Base-by-base conservation (phyloP, 805 yeast genomes). In the Spathaspora arborariae region DNA sequence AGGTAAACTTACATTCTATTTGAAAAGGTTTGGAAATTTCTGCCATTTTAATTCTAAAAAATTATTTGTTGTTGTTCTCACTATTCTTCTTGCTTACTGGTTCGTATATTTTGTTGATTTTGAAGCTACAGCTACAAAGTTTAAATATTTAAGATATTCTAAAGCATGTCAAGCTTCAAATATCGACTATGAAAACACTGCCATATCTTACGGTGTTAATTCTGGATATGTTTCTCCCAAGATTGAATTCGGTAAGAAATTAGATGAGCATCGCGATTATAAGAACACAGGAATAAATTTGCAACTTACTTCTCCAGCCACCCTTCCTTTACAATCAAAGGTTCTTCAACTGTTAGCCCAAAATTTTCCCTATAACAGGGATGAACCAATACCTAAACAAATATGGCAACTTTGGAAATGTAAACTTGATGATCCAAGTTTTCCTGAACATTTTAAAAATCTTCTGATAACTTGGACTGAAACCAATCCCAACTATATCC, bases 401-500 rank as follows among this genome's bases (percentile, higher is more conserved):
- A 79, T 86, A 45, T 86, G 95, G 95, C 94, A 86, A 63, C 76
- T 85, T 16, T 85, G 91, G 91, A 82, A 82, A 57, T 82, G 79
- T 53, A 83, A 85, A 5, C 65, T 81, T 40, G 76, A 79, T 46
- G 85, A 84, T 63, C 79, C 74, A 35, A 62, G 76, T 39, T 81
- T 84, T 62, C 85, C 85, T 19, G 65, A 70, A 18, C 73, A 74
- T 47, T 81, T 75, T 56, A 75, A 75, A 52, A 75, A 69, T 50
- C 84, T 80, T 48, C 85, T 81, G 62, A 69, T 74, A 20, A 76
- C 77, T 50, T 86, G 95, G 95, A 81, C 81, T 2, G 66, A 72
- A 33, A 77, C 78, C 51, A 86, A 86, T 61, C 90, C 90, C 0
- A 86, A 85, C 4, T 85, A 85, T 60, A 88, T 79, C 13, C 91